phyloP scores from a whole-genome alignment of 176 grass and related monocot species.

The Eragrostis nindensis region DNA sequence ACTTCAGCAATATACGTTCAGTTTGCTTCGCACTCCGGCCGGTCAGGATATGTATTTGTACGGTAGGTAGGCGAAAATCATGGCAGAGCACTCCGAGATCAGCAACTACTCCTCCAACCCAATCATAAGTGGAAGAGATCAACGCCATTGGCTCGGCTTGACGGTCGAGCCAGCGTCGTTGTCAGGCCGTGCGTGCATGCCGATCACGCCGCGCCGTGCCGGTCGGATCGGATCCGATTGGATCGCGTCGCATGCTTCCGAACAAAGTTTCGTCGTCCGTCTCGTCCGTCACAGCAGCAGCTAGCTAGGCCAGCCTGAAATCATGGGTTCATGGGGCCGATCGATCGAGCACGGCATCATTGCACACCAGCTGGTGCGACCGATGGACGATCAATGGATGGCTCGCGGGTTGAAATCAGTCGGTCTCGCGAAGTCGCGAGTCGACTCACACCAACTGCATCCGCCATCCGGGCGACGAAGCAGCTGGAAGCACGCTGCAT shows the following conservation, averaged over 20 bases:
- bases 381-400: too few relatives aligned
- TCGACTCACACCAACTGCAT: slow-evolving; percentile 35
- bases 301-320: neutral
- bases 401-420: neutral
- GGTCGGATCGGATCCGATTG: neutral
- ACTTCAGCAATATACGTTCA: too few relatives aligned
- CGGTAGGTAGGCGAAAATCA: too few relatives aligned
- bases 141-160: neutral
- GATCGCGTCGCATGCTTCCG: slow-evolving; percentile 16
- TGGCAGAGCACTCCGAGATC: too few relatives aligned
- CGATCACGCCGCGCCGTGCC: neutral
- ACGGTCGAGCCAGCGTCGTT: slow-evolving; percentile 30
- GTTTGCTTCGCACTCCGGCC: too few relatives aligned
- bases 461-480: too few relatives aligned
- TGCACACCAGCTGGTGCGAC: neutral
- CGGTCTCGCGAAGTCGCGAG: neutral
- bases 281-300: slow-evolving; percentile 20
- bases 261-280: slow-evolving; percentile 21
- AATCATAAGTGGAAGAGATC: neutral
- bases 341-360: neutral
- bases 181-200: neutral
- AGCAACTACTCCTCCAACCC: neutral
- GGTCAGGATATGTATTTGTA: too few relatives aligned
- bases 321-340: neutral
- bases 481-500: neutral